Percentiles rank a stretch among this genome's conserved stretches.
Evolutionary conservation across 1,284 basidiomycete species (phyloP).

Genomic region (Ustilago trichophora): DNA sequence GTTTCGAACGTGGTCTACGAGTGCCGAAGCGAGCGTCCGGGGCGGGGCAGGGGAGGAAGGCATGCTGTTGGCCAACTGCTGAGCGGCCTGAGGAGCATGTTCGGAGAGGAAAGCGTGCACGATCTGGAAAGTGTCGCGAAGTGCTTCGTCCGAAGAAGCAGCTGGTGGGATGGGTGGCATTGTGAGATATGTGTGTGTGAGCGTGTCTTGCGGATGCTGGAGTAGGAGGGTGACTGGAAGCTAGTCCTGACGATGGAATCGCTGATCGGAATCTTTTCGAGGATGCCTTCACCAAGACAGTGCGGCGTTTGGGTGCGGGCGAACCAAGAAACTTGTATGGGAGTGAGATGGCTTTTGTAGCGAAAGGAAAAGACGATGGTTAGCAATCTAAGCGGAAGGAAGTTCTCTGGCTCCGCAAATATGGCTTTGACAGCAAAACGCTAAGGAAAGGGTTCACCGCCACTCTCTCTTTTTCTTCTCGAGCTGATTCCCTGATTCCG

Average conservation of each 20-base stretch:
- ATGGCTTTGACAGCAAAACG: neutral
- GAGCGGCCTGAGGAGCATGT: constrained; percentile 36
- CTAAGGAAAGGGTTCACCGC: constrained; percentile 9
- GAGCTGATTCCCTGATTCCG: neutral
- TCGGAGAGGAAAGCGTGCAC: constrained; percentile 44
- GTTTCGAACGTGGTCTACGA: constrained; percentile 41
- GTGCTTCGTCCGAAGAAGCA: constrained; percentile 19
- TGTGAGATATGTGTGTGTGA: neutral
- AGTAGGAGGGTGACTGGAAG: no score
- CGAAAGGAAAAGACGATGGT: no score
- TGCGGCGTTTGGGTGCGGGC: no score
- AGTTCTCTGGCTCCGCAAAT: no score
- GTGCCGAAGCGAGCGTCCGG: constrained; percentile 32
- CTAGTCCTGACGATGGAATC: no score
- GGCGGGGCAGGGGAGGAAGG: constrained; percentile 31
- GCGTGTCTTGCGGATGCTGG: neutral
- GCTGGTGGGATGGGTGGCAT: constrained; percentile 23
- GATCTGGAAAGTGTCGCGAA: constrained; percentile 41
- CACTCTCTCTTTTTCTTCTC: neutral
- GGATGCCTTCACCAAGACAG: no score
- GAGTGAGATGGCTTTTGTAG: no score
- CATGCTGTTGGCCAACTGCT: constrained; percentile 22
- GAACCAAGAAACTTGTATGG: no score
- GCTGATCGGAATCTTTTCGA: no score
- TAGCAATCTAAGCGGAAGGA: no score